Evolutionary conservation across 2,329 filamentous ascomycete species (phyloP).

Genomic region (Chrysoporthe cubensis): DNA sequence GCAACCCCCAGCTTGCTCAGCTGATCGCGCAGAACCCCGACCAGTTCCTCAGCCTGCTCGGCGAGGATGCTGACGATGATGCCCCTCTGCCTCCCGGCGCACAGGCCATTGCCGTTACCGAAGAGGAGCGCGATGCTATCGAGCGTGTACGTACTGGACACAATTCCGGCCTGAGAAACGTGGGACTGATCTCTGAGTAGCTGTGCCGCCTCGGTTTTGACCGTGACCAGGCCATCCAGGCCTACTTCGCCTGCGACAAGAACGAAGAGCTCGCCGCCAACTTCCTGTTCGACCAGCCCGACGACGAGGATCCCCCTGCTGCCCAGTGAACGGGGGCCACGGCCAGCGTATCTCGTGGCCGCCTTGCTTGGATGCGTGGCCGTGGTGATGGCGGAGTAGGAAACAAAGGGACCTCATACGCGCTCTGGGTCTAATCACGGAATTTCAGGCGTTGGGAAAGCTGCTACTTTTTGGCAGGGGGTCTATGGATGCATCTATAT

Average conservation of each 20-base stretch:
- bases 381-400: background rate
- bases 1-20: constrained; percentile 92
- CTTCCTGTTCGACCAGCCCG: constrained; percentile 96
- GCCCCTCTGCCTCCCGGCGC: constrained; percentile 84
- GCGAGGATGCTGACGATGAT: constrained; percentile 86
- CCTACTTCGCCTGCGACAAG: constrained; percentile 99
- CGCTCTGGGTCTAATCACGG: constrained; percentile 6
- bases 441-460: constrained; percentile 16
- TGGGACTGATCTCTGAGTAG: constrained; percentile 48
- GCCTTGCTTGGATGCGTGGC: background rate
- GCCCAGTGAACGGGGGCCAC: constrained; percentile 41
- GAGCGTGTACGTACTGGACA: constrained; percentile 73
- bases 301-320: constrained; percentile 69
- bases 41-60: constrained; percentile 87
- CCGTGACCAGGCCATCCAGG: constrained; percentile 91
- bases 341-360: background rate
- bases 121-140: constrained; percentile 96
- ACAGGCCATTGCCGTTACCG: constrained; percentile 87
- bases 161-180: constrained; percentile 23
- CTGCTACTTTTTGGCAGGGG: constrained; percentile 5
- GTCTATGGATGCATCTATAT: constrained; percentile 11
- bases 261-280: constrained; percentile 98
- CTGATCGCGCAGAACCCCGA: constrained; percentile 91
- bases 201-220: constrained; percentile 92
- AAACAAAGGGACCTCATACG: background rate